phyloP scores from a whole-genome alignment of 179 eudicot species.

The Nepenthes alata region DNA sequence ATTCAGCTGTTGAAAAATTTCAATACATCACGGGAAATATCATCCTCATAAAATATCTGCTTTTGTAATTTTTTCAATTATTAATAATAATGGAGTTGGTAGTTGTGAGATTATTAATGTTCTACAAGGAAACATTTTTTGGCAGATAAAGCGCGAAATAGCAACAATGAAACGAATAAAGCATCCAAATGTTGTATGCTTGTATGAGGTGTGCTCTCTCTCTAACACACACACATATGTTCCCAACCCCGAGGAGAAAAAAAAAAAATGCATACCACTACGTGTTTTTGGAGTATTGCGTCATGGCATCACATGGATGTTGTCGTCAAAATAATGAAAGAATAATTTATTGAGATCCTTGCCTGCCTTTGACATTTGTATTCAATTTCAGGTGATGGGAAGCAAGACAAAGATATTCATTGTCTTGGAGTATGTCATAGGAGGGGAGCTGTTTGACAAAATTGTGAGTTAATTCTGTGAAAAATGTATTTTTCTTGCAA shows the following conservation, averaged over 20 bases:
- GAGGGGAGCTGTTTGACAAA: slow-evolving; percentile 96
- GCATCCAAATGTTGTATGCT: slow-evolving; percentile 79
- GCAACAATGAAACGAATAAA: slow-evolving; percentile 89
- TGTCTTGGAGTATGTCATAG: slow-evolving; percentile 78
- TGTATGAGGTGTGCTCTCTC: slow-evolving; percentile 55
- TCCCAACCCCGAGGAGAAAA: background rate
- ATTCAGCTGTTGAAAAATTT: too few species aligned
- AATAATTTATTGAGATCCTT: background rate
- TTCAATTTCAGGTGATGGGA: slow-evolving; percentile 66
- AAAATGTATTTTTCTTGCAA: background rate
- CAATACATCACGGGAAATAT: too few species aligned
- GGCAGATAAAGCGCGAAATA: slow-evolving; percentile 78
- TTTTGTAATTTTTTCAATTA: too few species aligned
- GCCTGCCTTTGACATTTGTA: background rate
- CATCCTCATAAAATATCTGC: too few species aligned
- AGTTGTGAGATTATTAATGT: too few species aligned
- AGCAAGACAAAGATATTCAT: slow-evolving; percentile 88
- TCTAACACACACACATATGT: background rate
- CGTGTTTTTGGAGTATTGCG: background rate
- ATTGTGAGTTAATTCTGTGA: slow-evolving; percentile 47
- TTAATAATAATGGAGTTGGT: too few species aligned
- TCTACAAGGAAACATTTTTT: background rate
- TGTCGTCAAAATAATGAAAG: too few species aligned
- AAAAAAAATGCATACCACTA: background rate
- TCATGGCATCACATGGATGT: too few species aligned